phyloP scores from a whole-genome alignment of 2,329 filamentous ascomycete species.

The Cordyceps farinosa region DNA sequence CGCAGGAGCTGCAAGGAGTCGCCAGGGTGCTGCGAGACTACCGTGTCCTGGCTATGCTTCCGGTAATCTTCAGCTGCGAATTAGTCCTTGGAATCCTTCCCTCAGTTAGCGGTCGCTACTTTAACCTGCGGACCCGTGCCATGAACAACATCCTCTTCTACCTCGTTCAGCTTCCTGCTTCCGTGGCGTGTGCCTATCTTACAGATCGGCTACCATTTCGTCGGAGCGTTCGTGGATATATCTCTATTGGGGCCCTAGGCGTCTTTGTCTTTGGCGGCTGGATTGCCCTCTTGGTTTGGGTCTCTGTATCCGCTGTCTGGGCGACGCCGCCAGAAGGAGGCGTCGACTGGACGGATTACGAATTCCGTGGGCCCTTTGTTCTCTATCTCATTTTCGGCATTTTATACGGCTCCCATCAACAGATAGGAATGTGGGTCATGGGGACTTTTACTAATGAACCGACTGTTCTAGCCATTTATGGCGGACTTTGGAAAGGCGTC shows the following conservation, averaged over 20 bases:
- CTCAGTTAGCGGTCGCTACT: conserved; percentile 21
- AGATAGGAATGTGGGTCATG: conserved; percentile 20
- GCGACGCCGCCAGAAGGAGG: conserved; percentile 12
- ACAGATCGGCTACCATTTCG: conserved; percentile 15
- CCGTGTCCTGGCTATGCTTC: conserved; percentile 20
- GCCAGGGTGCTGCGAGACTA: conserved; percentile 14
- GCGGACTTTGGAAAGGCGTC: conserved; percentile 20
- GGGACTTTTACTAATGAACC: conserved; percentile 22
- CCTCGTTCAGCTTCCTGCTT: conserved; percentile 20
- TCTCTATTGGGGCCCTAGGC: conserved; percentile 16
- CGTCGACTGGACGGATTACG: conserved; percentile 19
- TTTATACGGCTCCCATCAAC: conserved; percentile 19
- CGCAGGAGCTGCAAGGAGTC: conserved; percentile 19
- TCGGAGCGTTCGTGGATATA: conserved; percentile 7
- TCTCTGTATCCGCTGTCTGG: conserved; percentile 7
- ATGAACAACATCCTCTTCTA: conserved; percentile 21
- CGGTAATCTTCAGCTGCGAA: conserved; percentile 22
- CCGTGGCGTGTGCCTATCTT: conserved; percentile 16
- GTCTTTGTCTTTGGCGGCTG: conserved; percentile 15
- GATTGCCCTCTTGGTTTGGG: conserved; percentile 16
- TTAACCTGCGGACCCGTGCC: conserved; percentile 21
- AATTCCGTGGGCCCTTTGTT: conserved; percentile 19
- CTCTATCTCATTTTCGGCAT: conserved; percentile 20
- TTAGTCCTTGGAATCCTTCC: conserved; percentile 18
- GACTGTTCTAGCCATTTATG: conserved; percentile 17